Evolutionary conservation across 2,329 filamentous ascomycete species (phyloP).

Genomic region (Helotiales sp.): DNA sequence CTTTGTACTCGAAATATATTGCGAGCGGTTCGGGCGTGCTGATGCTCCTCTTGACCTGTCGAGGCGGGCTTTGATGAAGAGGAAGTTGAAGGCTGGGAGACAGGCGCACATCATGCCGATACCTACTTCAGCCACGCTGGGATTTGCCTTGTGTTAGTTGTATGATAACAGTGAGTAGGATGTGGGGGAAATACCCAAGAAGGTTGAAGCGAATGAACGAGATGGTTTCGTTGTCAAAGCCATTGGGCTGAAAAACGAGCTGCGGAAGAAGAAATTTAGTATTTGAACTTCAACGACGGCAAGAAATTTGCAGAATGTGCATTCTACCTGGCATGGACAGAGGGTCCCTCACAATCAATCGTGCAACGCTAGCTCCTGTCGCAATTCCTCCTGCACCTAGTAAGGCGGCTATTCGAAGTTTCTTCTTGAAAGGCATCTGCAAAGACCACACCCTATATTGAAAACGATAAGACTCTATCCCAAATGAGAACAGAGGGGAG

Average conservation of each 20-base stretch:
- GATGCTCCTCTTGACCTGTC: not conserved
- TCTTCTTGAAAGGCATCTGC: conserved; percentile 40
- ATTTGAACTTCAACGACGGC: too few relatives aligned
- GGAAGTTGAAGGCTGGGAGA: conserved; percentile 12
- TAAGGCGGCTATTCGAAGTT: conserved; percentile 31
- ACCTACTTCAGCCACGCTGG: conserved; percentile 12
- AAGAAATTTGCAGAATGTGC: too few relatives aligned
- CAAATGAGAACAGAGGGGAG: not conserved
- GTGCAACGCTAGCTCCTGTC: conserved; percentile 11
- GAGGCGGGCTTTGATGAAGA: conserved; percentile 3
- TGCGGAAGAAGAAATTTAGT: not conserved
- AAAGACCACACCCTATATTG: conserved; percentile 40
- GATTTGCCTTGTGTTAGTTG: not conserved
- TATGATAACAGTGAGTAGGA: too few relatives aligned
- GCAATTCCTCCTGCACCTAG: conserved; percentile 23
- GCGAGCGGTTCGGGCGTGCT: not conserved
- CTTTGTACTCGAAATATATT: conserved; percentile 7
- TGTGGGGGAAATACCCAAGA: not conserved
- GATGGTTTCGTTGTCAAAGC: conserved; percentile 19
- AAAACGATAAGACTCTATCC: not conserved
- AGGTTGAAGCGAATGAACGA: conserved; percentile 25
- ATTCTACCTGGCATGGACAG: too few relatives aligned
- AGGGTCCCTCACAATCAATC: conserved; percentile 17
- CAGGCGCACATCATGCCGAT: conserved; percentile 14
- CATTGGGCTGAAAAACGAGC: conserved; percentile 21